phyloP scores from a whole-genome alignment of 2,329 filamentous ascomycete genomes.

The Neofusicoccum sp. region DNA sequence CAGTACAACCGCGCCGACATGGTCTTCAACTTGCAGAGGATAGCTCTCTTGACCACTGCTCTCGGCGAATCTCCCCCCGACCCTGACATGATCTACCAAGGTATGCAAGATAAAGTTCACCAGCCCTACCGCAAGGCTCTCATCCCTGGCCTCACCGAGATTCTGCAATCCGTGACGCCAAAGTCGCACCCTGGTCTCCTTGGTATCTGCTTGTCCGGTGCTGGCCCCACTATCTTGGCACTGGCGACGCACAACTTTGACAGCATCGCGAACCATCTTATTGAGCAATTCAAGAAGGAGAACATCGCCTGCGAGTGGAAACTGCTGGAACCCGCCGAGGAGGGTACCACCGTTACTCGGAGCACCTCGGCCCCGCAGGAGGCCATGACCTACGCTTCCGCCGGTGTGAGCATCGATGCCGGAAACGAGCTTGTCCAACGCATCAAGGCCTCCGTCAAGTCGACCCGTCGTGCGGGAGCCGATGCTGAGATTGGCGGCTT shows the following conservation, averaged over 20 bases:
- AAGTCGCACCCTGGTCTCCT: constrained; percentile 81
- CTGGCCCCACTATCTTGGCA: constrained; percentile 90
- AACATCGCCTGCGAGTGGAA: constrained; percentile 81
- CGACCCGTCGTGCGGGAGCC: constrained; percentile 80
- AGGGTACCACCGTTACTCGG: constrained; percentile 49
- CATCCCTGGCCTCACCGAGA: constrained; percentile 87
- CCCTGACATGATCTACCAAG: constrained; percentile 89
- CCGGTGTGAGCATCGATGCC: constrained; percentile 90
- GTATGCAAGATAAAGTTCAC: constrained; percentile 98
- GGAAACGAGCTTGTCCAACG: constrained; percentile 89
- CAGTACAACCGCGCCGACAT: constrained; percentile 79
- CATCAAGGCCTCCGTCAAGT: constrained; percentile 86
- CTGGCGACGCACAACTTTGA: constrained; percentile 89
- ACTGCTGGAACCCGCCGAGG: constrained; percentile 82
- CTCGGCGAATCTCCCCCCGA: constrained; percentile 87
- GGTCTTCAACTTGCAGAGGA: constrained; percentile 93
- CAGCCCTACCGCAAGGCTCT: constrained; percentile 91
- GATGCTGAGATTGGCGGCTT: constrained; percentile 95
- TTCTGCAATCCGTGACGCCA: constrained; percentile 88
- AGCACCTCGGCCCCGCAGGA: constrained; percentile 26
- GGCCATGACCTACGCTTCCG: constrained; percentile 80
- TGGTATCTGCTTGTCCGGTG: constrained; percentile 91
- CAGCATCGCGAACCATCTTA: constrained; percentile 76
- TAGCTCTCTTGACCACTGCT: constrained; percentile 85
- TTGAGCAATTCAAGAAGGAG: constrained; percentile 68